Percentiles rank a stretch among this genome's conserved stretches.
Conservation (phyloP, 73 alveolate genomes). For the Effrenium voratum region DNA sequence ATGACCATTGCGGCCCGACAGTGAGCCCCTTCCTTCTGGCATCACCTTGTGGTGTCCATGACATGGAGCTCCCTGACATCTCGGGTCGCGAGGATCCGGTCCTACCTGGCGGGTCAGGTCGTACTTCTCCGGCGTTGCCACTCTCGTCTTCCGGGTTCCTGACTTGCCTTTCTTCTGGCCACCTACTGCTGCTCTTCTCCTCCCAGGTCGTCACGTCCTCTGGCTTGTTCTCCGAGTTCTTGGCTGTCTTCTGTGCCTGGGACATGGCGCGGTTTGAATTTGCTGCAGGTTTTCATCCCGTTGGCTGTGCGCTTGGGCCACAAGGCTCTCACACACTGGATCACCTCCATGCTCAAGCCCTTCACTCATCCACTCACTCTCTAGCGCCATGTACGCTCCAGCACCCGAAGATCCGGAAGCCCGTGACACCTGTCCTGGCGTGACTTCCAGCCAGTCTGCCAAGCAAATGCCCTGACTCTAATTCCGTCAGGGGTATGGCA, state of each 20-base stretch:
- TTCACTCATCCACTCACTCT: no score
- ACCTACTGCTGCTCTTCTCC: neutral
- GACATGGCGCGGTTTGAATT: no score
- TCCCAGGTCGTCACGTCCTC: neutral
- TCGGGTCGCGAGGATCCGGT: neutral
- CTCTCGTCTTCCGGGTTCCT: conserved; percentile 6
- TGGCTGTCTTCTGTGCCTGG: neutral
- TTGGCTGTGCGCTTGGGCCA: no score
- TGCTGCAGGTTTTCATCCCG: no score
- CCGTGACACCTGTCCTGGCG: no score
- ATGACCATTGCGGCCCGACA: conserved; percentile 35
- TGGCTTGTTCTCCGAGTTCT: neutral
- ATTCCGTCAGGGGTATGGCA: neutral
- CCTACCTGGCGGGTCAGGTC: neutral
- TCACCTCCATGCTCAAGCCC: no score
- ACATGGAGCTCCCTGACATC: conserved; percentile 37
- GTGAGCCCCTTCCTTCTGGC: conserved; percentile 33
- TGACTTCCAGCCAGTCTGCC: neutral
- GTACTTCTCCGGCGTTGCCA: conserved; percentile 42
- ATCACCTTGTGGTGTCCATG: conserved; percentile 3
- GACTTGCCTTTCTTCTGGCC: neutral
- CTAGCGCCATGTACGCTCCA: no score
- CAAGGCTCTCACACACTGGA: no score
- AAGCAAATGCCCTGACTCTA: neutral
- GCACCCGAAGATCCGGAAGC: no score